Percentiles rank a stretch among this genome's conserved stretches.
Conservation (phyloP, 495 filamentous ascomycete species). For the Physcia stellaris region DNA sequence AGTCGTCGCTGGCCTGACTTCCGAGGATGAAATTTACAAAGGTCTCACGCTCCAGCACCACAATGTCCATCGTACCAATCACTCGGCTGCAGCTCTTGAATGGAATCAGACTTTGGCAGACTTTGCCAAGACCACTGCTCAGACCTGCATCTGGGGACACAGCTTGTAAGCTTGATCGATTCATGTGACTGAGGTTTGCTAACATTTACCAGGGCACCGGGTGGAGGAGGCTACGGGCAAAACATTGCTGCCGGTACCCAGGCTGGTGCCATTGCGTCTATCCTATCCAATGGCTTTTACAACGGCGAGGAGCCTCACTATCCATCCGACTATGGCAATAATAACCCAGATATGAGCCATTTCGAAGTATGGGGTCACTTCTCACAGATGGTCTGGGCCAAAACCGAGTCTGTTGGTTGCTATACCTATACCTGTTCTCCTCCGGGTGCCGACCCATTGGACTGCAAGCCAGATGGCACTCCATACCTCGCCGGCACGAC, state of each 20-base stretch:
- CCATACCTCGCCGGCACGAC: constrained; percentile 29
- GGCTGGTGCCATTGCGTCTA: constrained; percentile 38
- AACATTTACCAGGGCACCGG: constrained; percentile 20
- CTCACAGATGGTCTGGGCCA: constrained; percentile 82
- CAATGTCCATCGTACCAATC: constrained; percentile 76
- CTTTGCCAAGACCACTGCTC: constrained; percentile 41
- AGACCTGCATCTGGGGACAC: constrained; percentile 57
- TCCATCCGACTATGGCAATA: constrained; percentile 28
- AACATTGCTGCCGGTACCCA: constrained; percentile 50
- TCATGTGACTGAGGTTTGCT: neutral
- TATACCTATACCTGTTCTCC: constrained; percentile 41
- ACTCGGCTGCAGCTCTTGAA: constrained; percentile 48
- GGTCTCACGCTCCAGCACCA: constrained; percentile 50
- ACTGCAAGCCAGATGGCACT: constrained; percentile 9
- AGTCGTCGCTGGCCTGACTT: constrained; percentile 6
- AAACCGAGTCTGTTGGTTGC: constrained; percentile 60
- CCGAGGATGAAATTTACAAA: constrained; percentile 28
- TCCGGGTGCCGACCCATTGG: constrained; percentile 11
- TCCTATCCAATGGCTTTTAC: constrained; percentile 72
- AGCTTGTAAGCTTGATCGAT: constrained; percentile 47
- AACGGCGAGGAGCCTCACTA: constrained; percentile 54
- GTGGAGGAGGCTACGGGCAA: constrained; percentile 63
- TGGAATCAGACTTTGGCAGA: constrained; percentile 50
- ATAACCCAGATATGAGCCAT: constrained; percentile 38
- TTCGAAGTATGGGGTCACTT: constrained; percentile 74